Evolutionary conservation across 2,329 filamentous ascomycete genomes (phyloP).

Genomic region (Trichoderma afroharzianum): DNA sequence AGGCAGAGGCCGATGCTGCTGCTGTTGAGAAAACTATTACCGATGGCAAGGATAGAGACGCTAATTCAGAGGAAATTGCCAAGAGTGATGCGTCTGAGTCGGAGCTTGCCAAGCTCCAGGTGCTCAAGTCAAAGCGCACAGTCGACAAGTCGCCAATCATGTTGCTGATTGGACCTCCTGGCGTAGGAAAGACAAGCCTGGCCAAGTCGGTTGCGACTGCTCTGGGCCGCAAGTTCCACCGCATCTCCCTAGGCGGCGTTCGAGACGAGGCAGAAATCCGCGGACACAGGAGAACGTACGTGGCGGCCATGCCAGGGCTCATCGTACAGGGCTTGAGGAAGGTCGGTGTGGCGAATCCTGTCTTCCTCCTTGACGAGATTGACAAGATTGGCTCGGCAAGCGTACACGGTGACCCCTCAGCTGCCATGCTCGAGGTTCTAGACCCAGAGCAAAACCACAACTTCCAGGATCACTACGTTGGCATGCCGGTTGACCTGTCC

Average conservation of each 20-base stretch:
- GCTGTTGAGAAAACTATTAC: slow-evolving; percentile 46
- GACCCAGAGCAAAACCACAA: slow-evolving; percentile 96
- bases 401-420: slow-evolving; percentile 91
- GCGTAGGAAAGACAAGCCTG: slow-evolving; percentile 92
- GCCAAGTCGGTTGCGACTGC: slow-evolving; percentile 91
- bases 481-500: slow-evolving; percentile 90
- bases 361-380: slow-evolving; percentile 94
- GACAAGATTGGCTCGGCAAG: slow-evolving; percentile 92
- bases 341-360: slow-evolving; percentile 90
- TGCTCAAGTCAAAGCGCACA: slow-evolving; percentile 78
- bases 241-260: slow-evolving; percentile 93
- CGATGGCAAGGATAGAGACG: slow-evolving; percentile 23
- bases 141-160: slow-evolving; percentile 95
- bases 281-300: slow-evolving; percentile 91
- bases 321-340: slow-evolving; percentile 93
- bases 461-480: slow-evolving; percentile 95
- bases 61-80: slow-evolving; percentile 13
- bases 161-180: slow-evolving; percentile 86
- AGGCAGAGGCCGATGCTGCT: slow-evolving; percentile 61
- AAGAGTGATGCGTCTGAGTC: slow-evolving; percentile 28
- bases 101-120: slow-evolving; percentile 61
- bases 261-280: slow-evolving; percentile 95
- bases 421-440: slow-evolving; percentile 95
- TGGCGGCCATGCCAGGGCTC: slow-evolving; percentile 96
- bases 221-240: slow-evolving; percentile 90